Conservation (phyloP, 73 alveolate genomes). For the Tetrahymena borealis region DNA sequence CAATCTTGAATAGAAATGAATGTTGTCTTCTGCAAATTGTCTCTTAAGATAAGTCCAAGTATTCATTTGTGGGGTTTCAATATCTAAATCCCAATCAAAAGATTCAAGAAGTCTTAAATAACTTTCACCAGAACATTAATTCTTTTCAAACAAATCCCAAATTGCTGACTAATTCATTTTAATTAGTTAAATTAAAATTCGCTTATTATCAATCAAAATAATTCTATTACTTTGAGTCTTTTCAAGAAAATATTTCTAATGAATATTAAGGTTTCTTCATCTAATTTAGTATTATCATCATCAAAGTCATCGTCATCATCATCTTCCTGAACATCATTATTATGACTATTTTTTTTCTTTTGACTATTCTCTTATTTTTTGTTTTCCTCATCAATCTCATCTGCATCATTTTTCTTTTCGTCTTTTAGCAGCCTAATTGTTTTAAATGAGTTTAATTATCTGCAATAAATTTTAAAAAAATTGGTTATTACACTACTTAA, state of each 20-base stretch:
- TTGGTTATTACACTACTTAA: neutral
- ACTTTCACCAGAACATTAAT: conserved; percentile 30
- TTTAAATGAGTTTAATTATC: neutral
- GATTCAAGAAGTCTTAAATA: conserved; percentile 10
- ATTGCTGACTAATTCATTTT: neutral
- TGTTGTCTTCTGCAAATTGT: neutral
- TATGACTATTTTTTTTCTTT: neutral
- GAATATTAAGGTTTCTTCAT: conserved; percentile 33
- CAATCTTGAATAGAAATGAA: conserved; percentile 2
- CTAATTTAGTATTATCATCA: neutral
- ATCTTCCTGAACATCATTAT: neutral
- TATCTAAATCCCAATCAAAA: conserved; percentile 42
- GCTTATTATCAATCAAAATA: neutral
- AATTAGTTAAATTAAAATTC: neutral
- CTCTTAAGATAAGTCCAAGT: conserved; percentile 25
- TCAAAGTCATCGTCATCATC: neutral
- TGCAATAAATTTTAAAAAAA: neutral
- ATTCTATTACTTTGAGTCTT: conserved; percentile 47
- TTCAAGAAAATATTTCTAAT: conserved; percentile 50
- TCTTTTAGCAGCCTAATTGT: neutral
- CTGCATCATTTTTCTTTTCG: neutral
- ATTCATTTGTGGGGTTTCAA: conserved; percentile 18
- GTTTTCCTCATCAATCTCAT: neutral
- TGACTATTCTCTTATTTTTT: neutral
- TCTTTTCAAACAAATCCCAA: conserved; percentile 28